Percentiles rank a stretch among this genome's conserved stretches.
Evolutionary conservation across 139 green algal genomes (phyloP).

Genomic region (Edaphochlamys debaryana): DNA sequence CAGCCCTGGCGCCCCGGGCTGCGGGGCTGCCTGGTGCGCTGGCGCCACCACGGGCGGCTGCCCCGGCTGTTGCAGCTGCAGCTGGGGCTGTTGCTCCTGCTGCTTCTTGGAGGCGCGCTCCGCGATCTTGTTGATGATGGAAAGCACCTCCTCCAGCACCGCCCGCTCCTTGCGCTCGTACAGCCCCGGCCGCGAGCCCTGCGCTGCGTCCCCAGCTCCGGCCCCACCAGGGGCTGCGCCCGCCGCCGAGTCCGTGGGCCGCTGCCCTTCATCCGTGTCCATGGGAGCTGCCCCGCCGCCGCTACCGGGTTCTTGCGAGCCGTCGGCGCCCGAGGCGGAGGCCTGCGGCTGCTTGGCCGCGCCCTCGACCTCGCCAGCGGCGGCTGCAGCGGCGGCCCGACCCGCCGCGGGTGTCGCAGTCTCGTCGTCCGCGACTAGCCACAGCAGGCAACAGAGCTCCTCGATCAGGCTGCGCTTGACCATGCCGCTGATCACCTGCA

Average conservation of each 20-base stretch:
- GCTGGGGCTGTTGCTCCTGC: no score
- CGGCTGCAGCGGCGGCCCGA: no score
- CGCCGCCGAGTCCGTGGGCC: not conserved
- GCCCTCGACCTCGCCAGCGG: not conserved
- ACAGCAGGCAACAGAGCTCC: slow-evolving; percentile 57
- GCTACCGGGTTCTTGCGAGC: no score
- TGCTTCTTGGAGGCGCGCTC: slow-evolving; percentile 42
- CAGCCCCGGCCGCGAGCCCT: not conserved
- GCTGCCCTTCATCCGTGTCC: not conserved
- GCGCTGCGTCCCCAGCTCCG: not conserved
- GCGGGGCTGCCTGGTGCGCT: no score
- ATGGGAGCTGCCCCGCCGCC: not conserved
- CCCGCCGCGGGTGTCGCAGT: not conserved
- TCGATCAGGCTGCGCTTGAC: slow-evolving; percentile 55
- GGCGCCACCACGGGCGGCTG: no score
- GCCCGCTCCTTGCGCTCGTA: slow-evolving; percentile 48
- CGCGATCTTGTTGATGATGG: slow-evolving; percentile 48
- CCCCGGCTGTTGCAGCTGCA: not conserved
- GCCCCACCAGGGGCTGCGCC: not conserved
- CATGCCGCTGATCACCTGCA: slow-evolving; percentile 50
- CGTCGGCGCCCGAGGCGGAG: no score
- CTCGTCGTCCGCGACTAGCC: slow-evolving; percentile 42
- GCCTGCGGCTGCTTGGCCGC: no score
- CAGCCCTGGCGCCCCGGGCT: no score
- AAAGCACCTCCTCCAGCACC: slow-evolving; percentile 56